Evolutionary conservation across 106 monocot genomes (phyloP), one percentile per base, ranked within the genome.

Genomic region (Platanthera zijinensis): DNA sequence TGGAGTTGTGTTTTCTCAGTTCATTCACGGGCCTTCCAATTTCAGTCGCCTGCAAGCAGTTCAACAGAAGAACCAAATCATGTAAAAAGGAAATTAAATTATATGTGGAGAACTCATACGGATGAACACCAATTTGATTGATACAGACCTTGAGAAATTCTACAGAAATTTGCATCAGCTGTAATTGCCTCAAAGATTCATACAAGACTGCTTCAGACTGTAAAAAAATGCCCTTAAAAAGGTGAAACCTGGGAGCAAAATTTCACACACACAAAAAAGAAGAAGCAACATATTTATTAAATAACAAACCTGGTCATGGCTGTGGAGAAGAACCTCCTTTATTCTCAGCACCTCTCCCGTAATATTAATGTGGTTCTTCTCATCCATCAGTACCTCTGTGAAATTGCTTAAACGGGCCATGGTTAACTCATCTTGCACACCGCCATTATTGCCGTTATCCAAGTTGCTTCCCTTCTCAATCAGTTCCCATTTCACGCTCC

Each of bases 131-230:
- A 69, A 70, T 70, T n/a, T n/a, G n/a, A n/a, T n/a, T 13, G 51
- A 72, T 19, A 32, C 51, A 15, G 0, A 72, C 72, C 72, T 72
- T 72, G 6, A 72, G 72, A 72, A 50, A 25, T 72, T 87, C 89
- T 12, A 91, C 83, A 71, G 91, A 84, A 25, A 93, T 86, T 32
- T 52, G 71, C 96, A 97, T 89, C 48, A 91, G 25, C 78, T 97
- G 89, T 82, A 97, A 81, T 80, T 87, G 82, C 78, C 91, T 89
- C 72, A 97, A 80, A 1, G 91, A 89, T 8, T 93, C 93, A 61
- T 87, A 89, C 80, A 97, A 54, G 39, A 81, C 28, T 68, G 51
- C 66, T 17, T 93, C 91, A 6, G 96, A 89, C 96, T 97, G 89
- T 75, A 39, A 25, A 39, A 39, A 39, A 39, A 0, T 39, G 39